These are phyloP conservation scores for Phyllosticta capitalensis DNA, from an alignment of 2,329 filamentous ascomycete species.

Conservation along the genomic window DNA sequence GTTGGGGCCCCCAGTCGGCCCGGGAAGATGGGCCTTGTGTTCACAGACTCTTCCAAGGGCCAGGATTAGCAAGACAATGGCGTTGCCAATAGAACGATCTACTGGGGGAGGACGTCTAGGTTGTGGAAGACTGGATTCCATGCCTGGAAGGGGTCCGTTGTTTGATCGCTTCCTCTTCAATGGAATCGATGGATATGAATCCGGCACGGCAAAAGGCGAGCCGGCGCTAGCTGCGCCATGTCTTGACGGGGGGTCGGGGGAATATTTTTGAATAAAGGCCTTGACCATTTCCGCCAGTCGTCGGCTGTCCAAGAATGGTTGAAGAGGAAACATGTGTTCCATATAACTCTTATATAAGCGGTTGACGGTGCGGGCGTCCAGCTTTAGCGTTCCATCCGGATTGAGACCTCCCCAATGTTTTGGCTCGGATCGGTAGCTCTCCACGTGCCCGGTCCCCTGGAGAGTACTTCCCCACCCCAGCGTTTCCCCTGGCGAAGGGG, in stretches of 20 bases:
- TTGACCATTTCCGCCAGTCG: constrained; percentile 46
- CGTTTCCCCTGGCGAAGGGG: constrained; percentile 33
- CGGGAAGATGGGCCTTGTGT: constrained; percentile 41
- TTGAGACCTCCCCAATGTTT: constrained; percentile 41
- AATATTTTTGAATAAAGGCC: constrained; percentile 31
- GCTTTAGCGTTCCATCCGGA: constrained; percentile 42
- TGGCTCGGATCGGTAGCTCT: constrained; percentile 21
- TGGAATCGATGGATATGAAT: constrained; percentile 18
- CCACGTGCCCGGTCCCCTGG: constrained; percentile 19
- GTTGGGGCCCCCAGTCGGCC: constrained; percentile 44
- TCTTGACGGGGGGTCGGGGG: constrained; percentile 13
- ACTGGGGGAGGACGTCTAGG: constrained; percentile 4
- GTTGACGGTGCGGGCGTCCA: constrained; percentile 43
- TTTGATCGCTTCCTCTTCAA: constrained; percentile 28
- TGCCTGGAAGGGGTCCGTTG: constrained; percentile 13
- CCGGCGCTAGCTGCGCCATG: constrained; percentile 2
- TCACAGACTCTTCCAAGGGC: constrained; percentile 78
- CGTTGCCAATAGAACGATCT: constrained; percentile 43
- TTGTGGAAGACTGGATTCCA: background rate
- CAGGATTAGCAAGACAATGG: constrained; percentile 71
- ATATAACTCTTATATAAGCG: constrained; percentile 47
- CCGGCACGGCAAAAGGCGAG: constrained; percentile 17
- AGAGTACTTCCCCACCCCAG: constrained; percentile 43
- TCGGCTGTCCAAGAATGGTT: constrained; percentile 52
- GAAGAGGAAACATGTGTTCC: constrained; percentile 51